phyloP scores from a whole-genome alignment of 805 yeast species.

The Tetrapisispora phaffii region DNA sequence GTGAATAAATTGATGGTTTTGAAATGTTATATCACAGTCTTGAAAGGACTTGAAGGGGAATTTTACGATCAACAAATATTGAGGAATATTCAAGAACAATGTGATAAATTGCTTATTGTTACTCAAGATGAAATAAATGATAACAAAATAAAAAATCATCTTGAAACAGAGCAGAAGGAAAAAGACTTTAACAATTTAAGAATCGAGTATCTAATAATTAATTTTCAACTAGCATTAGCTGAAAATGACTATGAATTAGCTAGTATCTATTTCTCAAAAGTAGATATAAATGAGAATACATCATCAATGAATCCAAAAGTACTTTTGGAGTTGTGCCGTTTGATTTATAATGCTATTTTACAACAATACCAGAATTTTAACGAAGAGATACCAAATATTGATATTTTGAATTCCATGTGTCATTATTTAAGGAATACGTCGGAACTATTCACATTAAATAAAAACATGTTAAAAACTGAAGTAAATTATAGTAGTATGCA shows the following conservation, averaged over 20 bases:
- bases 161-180: neutral
- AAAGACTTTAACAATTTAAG: constrained; percentile 11
- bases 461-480: constrained; percentile 8
- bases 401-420: constrained; percentile 3
- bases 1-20: constrained; percentile 24
- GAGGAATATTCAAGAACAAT: constrained; percentile 22
- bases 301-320: constrained; percentile 9
- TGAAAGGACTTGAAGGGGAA: constrained; percentile 26
- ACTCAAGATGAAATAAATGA: constrained; percentile 14
- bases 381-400: constrained; percentile 4
- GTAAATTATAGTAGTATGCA: constrained; percentile 15
- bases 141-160: constrained; percentile 4
- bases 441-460: constrained; percentile 9
- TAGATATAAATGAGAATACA: constrained; percentile 13
- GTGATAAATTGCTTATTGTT: constrained; percentile 19
- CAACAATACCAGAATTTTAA: constrained; percentile 6
- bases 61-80: constrained; percentile 9
- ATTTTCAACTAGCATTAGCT: constrained; percentile 26
- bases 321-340: constrained; percentile 27
- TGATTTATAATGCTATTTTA: constrained; percentile 27
- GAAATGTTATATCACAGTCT: constrained; percentile 25
- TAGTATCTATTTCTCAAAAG: constrained; percentile 27
- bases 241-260: constrained; percentile 31
- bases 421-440: constrained; percentile 13
- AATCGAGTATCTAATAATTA: constrained; percentile 25